Evolutionary conservation across 225 moss, liverwort and hornwort genomes (phyloP).

Genomic region (Marchantia polymorpha): DNA sequence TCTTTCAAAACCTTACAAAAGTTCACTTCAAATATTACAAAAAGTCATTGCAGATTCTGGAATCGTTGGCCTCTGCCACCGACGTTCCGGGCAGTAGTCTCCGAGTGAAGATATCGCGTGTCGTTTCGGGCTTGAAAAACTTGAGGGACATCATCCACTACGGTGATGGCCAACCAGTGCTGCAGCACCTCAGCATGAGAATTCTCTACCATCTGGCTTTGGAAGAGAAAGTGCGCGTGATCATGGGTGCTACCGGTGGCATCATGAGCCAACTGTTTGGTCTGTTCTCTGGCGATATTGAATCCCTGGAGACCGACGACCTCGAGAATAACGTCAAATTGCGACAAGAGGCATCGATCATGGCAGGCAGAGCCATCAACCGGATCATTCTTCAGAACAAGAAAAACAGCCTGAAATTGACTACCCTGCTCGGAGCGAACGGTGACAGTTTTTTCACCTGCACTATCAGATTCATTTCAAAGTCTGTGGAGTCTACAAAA

Average conservation of each 20-base stretch:
- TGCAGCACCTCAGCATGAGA: conserved; percentile 44
- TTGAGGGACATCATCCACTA: conserved; percentile 27
- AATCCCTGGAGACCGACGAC: no score
- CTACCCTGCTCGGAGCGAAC: no score
- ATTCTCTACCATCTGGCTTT: conserved; percentile 46
- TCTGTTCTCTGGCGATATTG: no score
- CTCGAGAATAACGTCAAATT: no score
- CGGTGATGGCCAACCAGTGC: not conserved
- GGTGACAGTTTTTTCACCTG: no score
- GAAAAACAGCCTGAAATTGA: not conserved
- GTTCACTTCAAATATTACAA: conserved; percentile 26
- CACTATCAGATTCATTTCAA: conserved; percentile 22
- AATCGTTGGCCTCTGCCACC: conserved; percentile 37
- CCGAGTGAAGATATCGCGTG: conserved; percentile 43
- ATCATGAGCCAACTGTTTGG: conserved; percentile 23
- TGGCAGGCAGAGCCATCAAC: no score
- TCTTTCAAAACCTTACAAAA: not conserved
- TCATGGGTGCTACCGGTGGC: conserved; percentile 46
- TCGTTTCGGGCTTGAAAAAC: conserved; percentile 49
- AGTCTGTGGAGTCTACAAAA: no score
- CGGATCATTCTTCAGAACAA: no score
- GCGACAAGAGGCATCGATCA: no score
- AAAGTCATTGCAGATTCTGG: conserved; percentile 40
- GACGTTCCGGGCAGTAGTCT: conserved; percentile 40
- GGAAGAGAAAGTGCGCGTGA: conserved; percentile 30